phyloP scores from a whole-genome alignment of 1,284 basidiomycete species.

The Trametes polyzona region DNA sequence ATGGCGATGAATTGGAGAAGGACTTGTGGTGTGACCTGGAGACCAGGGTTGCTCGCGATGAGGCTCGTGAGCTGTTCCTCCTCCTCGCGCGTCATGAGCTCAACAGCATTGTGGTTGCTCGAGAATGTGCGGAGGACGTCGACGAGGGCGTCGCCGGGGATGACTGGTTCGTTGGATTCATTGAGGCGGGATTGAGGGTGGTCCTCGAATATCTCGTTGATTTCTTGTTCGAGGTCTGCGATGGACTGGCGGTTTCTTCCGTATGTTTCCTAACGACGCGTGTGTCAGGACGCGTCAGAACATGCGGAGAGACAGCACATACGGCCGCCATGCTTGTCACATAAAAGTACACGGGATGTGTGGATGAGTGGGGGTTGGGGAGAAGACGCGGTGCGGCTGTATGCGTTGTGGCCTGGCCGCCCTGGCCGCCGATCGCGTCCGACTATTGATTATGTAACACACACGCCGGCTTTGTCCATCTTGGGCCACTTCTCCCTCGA shows the following conservation, averaged over 20 bases:
- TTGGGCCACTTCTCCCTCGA: neutral
- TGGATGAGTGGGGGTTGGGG: constrained; percentile 16
- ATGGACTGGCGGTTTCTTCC: constrained; percentile 69
- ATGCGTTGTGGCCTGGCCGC: constrained; percentile 13
- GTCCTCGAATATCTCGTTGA: constrained; percentile 64
- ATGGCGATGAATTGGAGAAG: constrained; percentile 68
- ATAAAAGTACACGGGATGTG: constrained; percentile 21
- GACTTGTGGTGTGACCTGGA: constrained; percentile 69
- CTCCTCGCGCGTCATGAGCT: constrained; percentile 63
- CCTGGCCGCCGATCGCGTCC: constrained; percentile 12
- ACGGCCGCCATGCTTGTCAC: constrained; percentile 23
- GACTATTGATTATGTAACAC: constrained; percentile 14
- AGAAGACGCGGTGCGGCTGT: constrained; percentile 4
- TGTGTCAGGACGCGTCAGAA: constrained; percentile 14
- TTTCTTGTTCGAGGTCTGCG: constrained; percentile 67
- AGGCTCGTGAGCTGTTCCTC: constrained; percentile 57
- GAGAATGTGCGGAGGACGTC: constrained; percentile 68
- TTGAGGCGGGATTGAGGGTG: constrained; percentile 62
- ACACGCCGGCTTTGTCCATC: constrained; percentile 6
- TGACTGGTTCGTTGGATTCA: constrained; percentile 57
- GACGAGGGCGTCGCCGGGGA: constrained; percentile 69
- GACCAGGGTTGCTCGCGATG: constrained; percentile 59
- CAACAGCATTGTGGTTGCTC: constrained; percentile 55
- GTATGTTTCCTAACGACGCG: constrained; percentile 27
- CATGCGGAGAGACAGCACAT: neutral